Conservation (phyloP, 768 basidiomycete genomes). For the Myochromella boudieri region DNA sequence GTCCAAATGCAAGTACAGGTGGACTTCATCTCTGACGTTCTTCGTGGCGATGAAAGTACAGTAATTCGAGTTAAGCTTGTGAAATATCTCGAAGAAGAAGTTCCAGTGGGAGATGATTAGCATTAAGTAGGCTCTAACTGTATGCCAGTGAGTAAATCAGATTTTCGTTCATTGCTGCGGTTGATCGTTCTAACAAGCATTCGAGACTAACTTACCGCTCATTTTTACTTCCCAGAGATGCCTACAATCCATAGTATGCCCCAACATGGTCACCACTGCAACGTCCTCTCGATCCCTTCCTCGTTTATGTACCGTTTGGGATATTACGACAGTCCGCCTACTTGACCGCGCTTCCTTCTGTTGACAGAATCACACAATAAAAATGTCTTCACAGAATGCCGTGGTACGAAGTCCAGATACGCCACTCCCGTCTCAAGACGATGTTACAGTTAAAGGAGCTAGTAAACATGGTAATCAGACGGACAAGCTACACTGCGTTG, state of each 20-base stretch:
- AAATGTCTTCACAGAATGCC: not conserved
- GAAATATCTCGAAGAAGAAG: constrained; percentile 94
- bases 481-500: too few species aligned
- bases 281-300: not conserved
- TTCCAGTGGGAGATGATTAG: constrained; percentile 90
- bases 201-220: too few species aligned
- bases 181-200: too few species aligned
- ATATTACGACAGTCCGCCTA: not conserved
- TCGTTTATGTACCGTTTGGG: not conserved
- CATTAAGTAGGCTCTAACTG: not conserved
- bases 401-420: too few species aligned
- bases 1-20: constrained; percentile 95
- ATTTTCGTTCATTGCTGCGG: too few species aligned
- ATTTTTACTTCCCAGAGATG: too few species aligned
- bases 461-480: too few species aligned
- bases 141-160: constrained; percentile 1
- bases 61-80: constrained; percentile 90
- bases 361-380: not conserved
- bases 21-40: constrained; percentile 84
- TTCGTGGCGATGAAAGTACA: constrained; percentile 92
- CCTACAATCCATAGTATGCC: too few species aligned
- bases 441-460: too few species aligned
- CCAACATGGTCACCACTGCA: too few species aligned
- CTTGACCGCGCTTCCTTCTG: not conserved
- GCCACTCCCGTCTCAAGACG: too few species aligned